These are phyloP conservation scores for Amphicarpaea edgeworthii DNA, from an alignment of 306 rosid genomes.

Conservation along the genomic window DNA sequence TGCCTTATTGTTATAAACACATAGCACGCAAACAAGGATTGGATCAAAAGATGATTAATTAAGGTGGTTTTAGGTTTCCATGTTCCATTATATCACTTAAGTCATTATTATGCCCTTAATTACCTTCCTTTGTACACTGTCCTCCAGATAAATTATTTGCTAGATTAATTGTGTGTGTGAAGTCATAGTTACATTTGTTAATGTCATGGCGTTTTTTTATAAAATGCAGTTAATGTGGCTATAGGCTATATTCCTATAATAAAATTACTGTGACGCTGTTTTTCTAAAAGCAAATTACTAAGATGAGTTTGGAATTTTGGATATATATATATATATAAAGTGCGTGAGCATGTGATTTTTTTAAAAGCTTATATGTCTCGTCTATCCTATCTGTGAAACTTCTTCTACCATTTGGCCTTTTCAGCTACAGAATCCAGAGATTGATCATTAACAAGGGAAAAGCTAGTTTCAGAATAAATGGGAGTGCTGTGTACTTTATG, in stretches of 20 bases:
- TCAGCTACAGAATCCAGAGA: not conserved
- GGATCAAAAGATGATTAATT: conserved; percentile 6
- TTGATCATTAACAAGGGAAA: conserved; percentile 22
- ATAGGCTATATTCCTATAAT: too few species aligned
- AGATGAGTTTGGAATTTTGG: conserved; percentile 5
- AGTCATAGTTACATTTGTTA: too few species aligned
- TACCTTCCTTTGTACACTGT: not conserved
- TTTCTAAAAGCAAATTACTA: not conserved
- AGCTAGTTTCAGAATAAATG: conserved; percentile 11
- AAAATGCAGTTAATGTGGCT: too few species aligned
- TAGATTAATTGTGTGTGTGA: not conserved
- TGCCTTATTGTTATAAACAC: conserved; percentile 24
- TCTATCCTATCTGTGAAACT: not conserved
- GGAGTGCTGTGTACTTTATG: conserved; percentile 20
- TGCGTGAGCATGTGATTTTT: not conserved
- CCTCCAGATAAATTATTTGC: not conserved
- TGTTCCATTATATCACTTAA: not conserved
- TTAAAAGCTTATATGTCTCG: not conserved
- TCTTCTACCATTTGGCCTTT: conserved; percentile 22
- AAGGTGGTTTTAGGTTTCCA: conserved; percentile 2
- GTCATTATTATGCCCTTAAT: not conserved
- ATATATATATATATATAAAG: too few species aligned
- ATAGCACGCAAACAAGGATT: not conserved
- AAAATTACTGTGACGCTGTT: too few species aligned
- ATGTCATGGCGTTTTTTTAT: too few species aligned